These are phyloP conservation scores for Schoenoplectus tabernaemontani DNA, from an alignment of 202 grass and related monocot species.

Conservation along the genomic window DNA sequence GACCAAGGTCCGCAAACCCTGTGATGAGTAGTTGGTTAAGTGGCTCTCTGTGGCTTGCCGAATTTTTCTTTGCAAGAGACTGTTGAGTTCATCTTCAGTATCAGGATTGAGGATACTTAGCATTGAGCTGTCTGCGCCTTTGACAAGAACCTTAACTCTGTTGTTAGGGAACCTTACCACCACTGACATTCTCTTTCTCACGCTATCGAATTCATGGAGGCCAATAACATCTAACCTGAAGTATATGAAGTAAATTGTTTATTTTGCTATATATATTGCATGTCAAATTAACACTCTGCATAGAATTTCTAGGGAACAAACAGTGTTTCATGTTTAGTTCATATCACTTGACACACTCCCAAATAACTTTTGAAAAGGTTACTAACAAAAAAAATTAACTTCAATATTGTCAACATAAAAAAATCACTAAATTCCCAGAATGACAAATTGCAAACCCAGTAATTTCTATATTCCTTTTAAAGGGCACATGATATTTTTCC, in stretches of 20 bases:
- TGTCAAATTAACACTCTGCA: background rate
- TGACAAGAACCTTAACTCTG: conserved; percentile 92
- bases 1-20: conserved; percentile 84
- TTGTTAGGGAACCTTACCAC: conserved; percentile 88
- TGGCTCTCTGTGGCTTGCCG: conserved; percentile 59
- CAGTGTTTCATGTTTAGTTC: background rate
- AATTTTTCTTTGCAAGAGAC: conserved; percentile 48
- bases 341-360: background rate
- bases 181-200: conserved; percentile 99
- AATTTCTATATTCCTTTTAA: background rate
- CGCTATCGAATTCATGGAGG: conserved; percentile 98
- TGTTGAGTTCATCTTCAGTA: conserved; percentile 21
- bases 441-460: background rate
- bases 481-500: background rate
- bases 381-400: background rate
- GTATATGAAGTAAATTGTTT: conserved; percentile 27
- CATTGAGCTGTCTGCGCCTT: conserved; percentile 95
- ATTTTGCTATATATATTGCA: background rate
- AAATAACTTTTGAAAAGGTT: background rate
- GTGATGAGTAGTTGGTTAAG: conserved; percentile 61
- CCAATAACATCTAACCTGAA: conserved; percentile 97
- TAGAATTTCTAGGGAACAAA: background rate
- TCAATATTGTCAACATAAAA: background rate
- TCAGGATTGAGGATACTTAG: conserved; percentile 58
- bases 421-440: background rate